phyloP scores from a whole-genome alignment of 2,329 filamentous ascomycete genomes.

The Fusarium euwallaceae region DNA sequence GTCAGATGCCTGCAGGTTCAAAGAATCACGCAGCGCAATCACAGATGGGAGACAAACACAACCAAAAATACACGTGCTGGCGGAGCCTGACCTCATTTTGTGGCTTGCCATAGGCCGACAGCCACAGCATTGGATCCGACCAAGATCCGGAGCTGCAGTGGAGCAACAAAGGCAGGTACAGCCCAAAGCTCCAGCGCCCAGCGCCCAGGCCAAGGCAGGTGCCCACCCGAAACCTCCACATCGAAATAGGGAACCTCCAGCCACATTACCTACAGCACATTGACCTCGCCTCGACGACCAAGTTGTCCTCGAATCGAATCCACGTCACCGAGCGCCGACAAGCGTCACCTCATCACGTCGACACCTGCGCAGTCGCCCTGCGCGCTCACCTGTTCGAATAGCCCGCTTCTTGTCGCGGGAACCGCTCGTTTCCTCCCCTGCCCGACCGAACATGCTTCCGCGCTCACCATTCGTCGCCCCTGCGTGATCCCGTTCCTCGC shows the following conservation, averaged over 20 bases:
- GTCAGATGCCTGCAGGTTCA: conserved; percentile 1
- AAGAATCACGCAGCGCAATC: not conserved
- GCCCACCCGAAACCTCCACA: conserved; percentile 40
- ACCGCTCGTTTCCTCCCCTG: conserved; percentile 4
- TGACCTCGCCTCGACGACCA: conserved; percentile 41
- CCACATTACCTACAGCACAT: conserved; percentile 25
- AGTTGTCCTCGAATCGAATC: conserved; percentile 36
- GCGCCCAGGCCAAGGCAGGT: conserved; percentile 13
- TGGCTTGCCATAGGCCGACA: conserved; percentile 23
- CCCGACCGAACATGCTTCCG: conserved; percentile 47
- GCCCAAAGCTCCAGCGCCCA: conserved; percentile 17
- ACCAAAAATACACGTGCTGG: conserved; percentile 5
- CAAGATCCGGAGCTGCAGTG: conserved; percentile 29
- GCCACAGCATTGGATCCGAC: conserved; percentile 1
- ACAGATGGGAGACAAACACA: not conserved
- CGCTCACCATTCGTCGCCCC: conserved; percentile 42
- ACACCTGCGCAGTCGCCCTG: conserved; percentile 12
- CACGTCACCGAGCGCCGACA: conserved; percentile 14
- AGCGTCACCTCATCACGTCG: conserved; percentile 11
- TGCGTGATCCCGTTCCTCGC: conserved; percentile 40
- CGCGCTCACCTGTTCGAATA: conserved; percentile 11
- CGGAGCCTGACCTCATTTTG: conserved; percentile 36
- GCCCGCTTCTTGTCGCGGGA: conserved; percentile 3
- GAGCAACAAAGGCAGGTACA: conserved; percentile 39
- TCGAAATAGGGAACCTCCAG: conserved; percentile 44